phyloP scores from a whole-genome alignment of 225 moss, liverwort and hornwort genomes.

The Bryoerythrophyllum caledonicum region DNA sequence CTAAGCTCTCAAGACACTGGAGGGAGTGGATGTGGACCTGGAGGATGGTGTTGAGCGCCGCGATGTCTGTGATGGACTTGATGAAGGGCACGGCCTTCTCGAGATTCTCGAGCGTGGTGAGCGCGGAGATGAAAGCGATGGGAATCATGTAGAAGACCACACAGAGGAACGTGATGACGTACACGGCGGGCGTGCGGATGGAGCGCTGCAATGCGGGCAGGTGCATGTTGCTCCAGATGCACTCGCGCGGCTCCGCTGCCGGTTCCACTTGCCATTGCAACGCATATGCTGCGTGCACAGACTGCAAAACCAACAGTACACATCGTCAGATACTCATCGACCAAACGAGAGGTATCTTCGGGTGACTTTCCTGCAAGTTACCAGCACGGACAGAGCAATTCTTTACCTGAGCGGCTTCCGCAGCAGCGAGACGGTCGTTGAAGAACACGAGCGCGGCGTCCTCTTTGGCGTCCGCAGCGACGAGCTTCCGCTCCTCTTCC shows the following conservation, averaged over 20 bases:
- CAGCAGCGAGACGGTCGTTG: slow-evolving; percentile 82
- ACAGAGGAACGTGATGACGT: slow-evolving; percentile 38
- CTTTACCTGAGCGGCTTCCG: slow-evolving; percentile 76
- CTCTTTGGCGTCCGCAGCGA: slow-evolving; percentile 40
- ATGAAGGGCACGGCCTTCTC: slow-evolving; percentile 52
- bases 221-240: slow-evolving; percentile 57
- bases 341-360: too few species aligned
- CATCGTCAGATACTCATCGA: too few species aligned
- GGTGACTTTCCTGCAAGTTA: too few species aligned
- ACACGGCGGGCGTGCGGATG: slow-evolving; percentile 41
- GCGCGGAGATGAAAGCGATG: slow-evolving; percentile 39
- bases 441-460: slow-evolving; percentile 81
- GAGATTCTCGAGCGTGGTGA: slow-evolving; percentile 53
- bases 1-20: too few species aligned
- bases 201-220: slow-evolving; percentile 44
- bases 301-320: slow-evolving; percentile 28
- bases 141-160: slow-evolving; percentile 66
- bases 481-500: slow-evolving; percentile 47
- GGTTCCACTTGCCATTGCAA: slow-evolving; percentile 56
- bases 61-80: slow-evolving; percentile 35
- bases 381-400: too few species aligned
- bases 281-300: slow-evolving; percentile 47
- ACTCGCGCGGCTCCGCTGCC: slow-evolving; percentile 63
- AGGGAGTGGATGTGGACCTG: slow-evolving; percentile 19
- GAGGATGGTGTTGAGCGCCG: slow-evolving; percentile 34